Percentiles rank a stretch among this genome's conserved stretches.
Evolutionary conservation across 2,329 filamentous ascomycete genomes (phyloP).

Genomic region (Colletotrichum acutatum): DNA sequence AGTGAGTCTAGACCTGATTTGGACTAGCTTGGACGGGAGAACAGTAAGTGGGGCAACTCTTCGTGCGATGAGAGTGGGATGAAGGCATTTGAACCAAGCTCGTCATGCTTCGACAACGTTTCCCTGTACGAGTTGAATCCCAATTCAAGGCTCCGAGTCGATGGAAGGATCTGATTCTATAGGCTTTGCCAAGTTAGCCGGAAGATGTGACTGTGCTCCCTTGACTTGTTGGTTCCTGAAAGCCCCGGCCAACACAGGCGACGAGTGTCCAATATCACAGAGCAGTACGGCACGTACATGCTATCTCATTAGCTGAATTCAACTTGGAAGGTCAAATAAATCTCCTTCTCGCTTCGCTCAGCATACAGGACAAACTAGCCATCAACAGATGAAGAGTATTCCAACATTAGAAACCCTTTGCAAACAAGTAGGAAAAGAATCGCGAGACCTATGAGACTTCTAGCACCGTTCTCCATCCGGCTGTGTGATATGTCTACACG

Average conservation of each 20-base stretch:
- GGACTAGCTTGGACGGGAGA: too few species aligned
- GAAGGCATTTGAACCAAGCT: conserved; percentile 10
- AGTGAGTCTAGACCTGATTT: conserved; percentile 17
- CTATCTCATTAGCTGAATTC: background rate
- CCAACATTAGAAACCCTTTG: too few species aligned
- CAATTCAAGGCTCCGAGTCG: background rate
- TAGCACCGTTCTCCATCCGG: too few species aligned
- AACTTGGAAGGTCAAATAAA: background rate
- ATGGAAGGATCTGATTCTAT: background rate
- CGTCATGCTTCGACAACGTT: background rate
- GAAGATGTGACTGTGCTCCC: background rate
- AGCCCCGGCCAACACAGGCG: background rate
- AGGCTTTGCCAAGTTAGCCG: conserved; percentile 15
- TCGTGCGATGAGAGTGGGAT: background rate
- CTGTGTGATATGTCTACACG: too few species aligned
- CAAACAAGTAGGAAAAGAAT: too few species aligned
- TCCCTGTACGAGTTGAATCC: background rate
- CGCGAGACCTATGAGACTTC: too few species aligned
- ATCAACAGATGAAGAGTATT: background rate
- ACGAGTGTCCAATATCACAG: background rate
- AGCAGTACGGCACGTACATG: background rate
- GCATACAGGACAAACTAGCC: background rate
- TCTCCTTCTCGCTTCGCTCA: background rate
- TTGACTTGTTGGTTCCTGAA: background rate
- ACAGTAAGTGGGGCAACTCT: conserved; percentile 2